Percentiles rank a stretch among this genome's conserved stretches.
Evolutionary conservation across 2,329 filamentous ascomycete species (phyloP).

Genomic region (Botrytis elliptica): DNA sequence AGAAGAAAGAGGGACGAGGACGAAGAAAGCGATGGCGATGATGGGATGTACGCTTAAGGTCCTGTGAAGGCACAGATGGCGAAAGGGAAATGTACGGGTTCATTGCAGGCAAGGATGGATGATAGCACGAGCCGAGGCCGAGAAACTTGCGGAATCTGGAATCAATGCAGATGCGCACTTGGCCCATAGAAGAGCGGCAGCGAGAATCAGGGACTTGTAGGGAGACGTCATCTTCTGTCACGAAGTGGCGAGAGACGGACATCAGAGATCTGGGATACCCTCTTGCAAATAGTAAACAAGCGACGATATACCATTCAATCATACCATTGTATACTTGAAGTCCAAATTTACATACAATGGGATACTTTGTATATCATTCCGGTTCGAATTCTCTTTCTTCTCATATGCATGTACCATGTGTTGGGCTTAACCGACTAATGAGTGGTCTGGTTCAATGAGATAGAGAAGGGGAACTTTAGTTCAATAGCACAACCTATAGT

Average conservation of each 20-base stretch:
- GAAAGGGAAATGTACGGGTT: neutral
- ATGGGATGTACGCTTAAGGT: conserved; percentile 47
- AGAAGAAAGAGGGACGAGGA: conserved; percentile 40
- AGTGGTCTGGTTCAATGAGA: neutral
- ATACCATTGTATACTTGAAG: neutral
- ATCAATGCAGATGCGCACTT: neutral
- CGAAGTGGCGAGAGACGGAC: neutral
- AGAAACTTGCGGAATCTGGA: neutral
- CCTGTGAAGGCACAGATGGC: neutral
- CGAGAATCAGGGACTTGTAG: neutral
- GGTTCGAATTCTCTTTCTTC: neutral
- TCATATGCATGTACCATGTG: neutral
- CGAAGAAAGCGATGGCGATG: conserved; percentile 50
- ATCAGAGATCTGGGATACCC: neutral
- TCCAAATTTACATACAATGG: neutral
- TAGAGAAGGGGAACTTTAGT: neutral
- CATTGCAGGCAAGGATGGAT: too few species aligned
- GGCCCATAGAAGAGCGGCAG: neutral
- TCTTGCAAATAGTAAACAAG: neutral
- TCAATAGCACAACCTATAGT: neutral
- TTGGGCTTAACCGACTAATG: neutral
- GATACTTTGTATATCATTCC: neutral
- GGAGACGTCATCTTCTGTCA: neutral
- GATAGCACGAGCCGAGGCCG: neutral
- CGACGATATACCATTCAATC: neutral